Conservation (phyloP, 225 moss, liverwort and hornwort genomes). For the Physcomitrium patens region DNA sequence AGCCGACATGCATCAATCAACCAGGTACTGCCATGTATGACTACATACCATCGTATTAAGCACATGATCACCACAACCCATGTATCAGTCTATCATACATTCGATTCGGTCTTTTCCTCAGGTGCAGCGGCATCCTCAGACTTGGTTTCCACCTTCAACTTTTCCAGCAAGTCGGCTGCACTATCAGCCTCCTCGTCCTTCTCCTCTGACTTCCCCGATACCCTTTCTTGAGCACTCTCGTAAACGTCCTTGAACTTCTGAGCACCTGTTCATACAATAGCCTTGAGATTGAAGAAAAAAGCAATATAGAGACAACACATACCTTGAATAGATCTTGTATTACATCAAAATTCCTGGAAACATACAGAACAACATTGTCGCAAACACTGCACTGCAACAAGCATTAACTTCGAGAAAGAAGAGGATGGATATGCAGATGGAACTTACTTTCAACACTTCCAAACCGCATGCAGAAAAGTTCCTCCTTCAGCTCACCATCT, state of each 20-base stretch:
- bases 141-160: constrained; percentile 54
- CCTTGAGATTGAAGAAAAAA: neutral
- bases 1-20: constrained; percentile 35
- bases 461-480: constrained; percentile 84
- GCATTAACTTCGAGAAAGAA: no score
- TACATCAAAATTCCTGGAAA: no score
- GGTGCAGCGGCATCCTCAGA: constrained; percentile 23
- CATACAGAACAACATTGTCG: no score
- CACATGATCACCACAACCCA: constrained; percentile 43
- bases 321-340: no score
- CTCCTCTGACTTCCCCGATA: constrained; percentile 42
- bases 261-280: constrained; percentile 36
- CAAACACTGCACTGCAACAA: no score
- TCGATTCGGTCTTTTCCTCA: constrained; percentile 33
- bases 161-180: constrained; percentile 62
- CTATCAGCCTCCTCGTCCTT: constrained; percentile 61
- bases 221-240: constrained; percentile 62
- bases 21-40: constrained; percentile 41
- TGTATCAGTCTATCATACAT: constrained; percentile 38
- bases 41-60: constrained; percentile 45
- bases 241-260: constrained; percentile 71
- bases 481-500: constrained; percentile 89
- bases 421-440: neutral
- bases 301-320: neutral
- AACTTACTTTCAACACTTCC: constrained; percentile 83